Conservation (phyloP, 768 basidiomycete species). For the Hydnomerulius pinastri region DNA sequence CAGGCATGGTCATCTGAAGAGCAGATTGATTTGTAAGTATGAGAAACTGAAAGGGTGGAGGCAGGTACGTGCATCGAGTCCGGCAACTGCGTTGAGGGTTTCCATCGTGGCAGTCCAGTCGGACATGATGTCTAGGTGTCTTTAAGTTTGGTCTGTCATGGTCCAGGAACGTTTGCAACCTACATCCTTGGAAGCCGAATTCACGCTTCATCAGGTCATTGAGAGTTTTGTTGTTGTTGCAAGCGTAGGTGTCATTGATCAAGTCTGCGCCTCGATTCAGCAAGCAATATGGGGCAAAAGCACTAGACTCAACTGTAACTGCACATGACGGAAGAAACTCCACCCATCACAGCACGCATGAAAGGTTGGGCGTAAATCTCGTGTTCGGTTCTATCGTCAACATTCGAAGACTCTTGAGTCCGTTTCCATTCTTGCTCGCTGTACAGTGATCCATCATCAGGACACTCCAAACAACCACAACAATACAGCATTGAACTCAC, state of each 20-base stretch:
- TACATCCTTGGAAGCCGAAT: slow-evolving; percentile 67
- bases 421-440: slow-evolving; percentile 40
- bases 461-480: too few relatives aligned
- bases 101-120: slow-evolving; percentile 66
- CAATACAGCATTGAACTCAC: too few relatives aligned
- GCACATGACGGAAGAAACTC: slow-evolving; percentile 69
- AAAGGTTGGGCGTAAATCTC: slow-evolving; percentile 61
- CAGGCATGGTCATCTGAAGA: slow-evolving; percentile 76
- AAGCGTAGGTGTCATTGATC: slow-evolving; percentile 62
- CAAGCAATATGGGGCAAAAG: too few relatives aligned
- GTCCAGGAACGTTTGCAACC: slow-evolving; percentile 3
- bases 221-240: slow-evolving; percentile 60
- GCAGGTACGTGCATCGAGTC: slow-evolving; percentile 54
- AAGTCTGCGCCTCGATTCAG: too few relatives aligned
- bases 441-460: too few relatives aligned
- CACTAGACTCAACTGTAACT: too few relatives aligned
- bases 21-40: neutral
- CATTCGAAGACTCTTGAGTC: slow-evolving; percentile 35
- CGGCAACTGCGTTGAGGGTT: slow-evolving; percentile 53
- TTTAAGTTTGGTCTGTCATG: neutral
- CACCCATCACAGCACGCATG: slow-evolving; percentile 61
- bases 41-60: too few relatives aligned
- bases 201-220: slow-evolving; percentile 68
- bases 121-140: slow-evolving; percentile 45
- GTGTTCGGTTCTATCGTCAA: slow-evolving; percentile 48